Base-by-base conservation (phyloP, 2,329 filamentous ascomycete genomes). In the Fusarium musae region DNA sequence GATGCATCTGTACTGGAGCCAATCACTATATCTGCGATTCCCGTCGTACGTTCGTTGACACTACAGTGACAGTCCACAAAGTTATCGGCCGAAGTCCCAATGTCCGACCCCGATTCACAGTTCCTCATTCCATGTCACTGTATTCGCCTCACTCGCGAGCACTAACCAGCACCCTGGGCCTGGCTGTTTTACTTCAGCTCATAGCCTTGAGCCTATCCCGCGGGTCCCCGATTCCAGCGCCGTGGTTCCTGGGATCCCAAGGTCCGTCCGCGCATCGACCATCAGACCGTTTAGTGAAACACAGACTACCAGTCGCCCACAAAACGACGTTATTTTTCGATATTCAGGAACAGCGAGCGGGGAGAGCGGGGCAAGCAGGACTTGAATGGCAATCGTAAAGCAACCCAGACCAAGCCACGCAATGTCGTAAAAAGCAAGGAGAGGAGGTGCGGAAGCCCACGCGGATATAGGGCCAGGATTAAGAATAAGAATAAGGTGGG, bases 381-480 rank as follows among this genome's bases (percentile, higher is more conserved):
- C 32, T 34, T 34, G 32, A 34, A 34, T 34, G 32, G 19, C 7
- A 21, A 54, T 28, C 19, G 34, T 54, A 9, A 52, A 50, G 16
- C 37, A 53, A 34, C 12, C 44, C 44, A 28, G 10, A 23, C 30
- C 19, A 32, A 26, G 13, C 13, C 57, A 52, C 37, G 46, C 32
- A 26, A 9, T 53, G 37, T n/a, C 12, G 13, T 12, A 23, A 28
- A 28, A 17, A 16, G 40, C 30, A n/a, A 44, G 40, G 59, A 12
- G 23, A 40, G 13, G 30, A 26, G 12, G 13, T 5, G 11, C 23
- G 9, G 39, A 49, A 37, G 36, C 21, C 59, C 50, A 47, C 59
- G 66, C 65, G 66, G 65, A 57, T 69, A 65, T 69, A 63, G 66
- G 46, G 10, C 66, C 42, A n/a, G 66, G 65, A 52, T 59, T 17